Conservation (phyloP, 176 grass and related monocot genomes). For the Tillandsia fasciculata region DNA sequence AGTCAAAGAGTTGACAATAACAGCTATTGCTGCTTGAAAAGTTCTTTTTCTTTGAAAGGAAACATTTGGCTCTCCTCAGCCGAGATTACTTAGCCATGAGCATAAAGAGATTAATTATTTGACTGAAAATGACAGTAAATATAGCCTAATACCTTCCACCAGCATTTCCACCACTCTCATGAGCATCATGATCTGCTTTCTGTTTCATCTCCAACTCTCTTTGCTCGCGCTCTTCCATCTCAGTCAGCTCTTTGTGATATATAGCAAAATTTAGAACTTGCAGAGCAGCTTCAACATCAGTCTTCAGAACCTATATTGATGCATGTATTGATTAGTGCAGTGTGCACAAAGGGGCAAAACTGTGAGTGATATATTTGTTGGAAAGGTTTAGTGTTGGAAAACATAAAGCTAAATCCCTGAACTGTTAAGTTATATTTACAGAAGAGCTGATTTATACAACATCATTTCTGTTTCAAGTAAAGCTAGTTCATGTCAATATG, state of each 20-base stretch:
- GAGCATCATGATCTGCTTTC: slow-evolving; percentile 58
- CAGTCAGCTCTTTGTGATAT: slow-evolving; percentile 93
- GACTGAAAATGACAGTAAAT: not conserved
- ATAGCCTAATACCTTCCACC: slow-evolving; percentile 32
- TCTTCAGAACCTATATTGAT: slow-evolving; percentile 59
- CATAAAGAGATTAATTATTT: not conserved
- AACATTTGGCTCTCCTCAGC: no score
- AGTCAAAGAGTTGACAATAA: no score
- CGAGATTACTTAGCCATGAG: not conserved
- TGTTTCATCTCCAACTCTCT: slow-evolving; percentile 75
- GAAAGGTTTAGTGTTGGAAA: not conserved
- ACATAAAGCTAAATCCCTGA: not conserved
- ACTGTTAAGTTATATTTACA: no score
- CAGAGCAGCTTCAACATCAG: slow-evolving; percentile 86
- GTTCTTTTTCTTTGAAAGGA: no score
- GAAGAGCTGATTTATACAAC: no score
- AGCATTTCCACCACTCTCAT: slow-evolving; percentile 33
- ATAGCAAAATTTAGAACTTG: slow-evolving; percentile 94
- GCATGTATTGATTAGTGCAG: not conserved
- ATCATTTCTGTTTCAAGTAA: not conserved
- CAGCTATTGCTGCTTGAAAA: no score
- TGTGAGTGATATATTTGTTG: not conserved
- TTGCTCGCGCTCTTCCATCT: slow-evolving; percentile 91
- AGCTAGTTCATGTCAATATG: not conserved
- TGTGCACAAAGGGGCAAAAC: not conserved